These are phyloP conservation scores for Penicillium aurantiogriseum DNA, from an alignment of 2,329 filamentous ascomycete species.

Conservation along the genomic window DNA sequence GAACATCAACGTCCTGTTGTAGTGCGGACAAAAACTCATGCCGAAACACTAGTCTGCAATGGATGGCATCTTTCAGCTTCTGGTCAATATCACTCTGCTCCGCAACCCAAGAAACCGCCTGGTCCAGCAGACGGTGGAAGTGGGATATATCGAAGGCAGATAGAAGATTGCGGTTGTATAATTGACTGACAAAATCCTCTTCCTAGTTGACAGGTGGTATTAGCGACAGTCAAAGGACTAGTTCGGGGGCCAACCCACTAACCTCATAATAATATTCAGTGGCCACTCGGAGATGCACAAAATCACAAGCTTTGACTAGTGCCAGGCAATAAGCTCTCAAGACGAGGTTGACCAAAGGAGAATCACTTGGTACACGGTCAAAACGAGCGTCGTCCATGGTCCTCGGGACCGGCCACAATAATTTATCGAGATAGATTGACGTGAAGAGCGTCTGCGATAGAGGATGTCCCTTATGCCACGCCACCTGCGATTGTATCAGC, in stretches of 20 bases:
- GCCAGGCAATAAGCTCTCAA: conserved; percentile 84
- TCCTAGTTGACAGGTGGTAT: conserved; percentile 57
- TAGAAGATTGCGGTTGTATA: conserved; percentile 77
- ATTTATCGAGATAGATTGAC: conserved; percentile 81
- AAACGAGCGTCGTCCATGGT: conserved; percentile 67
- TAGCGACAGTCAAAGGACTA: conserved; percentile 9
- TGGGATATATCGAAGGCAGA: conserved; percentile 58
- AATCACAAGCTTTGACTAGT: conserved; percentile 76
- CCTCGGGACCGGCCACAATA: conserved; percentile 69
- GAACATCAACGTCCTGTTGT: conserved; percentile 35
- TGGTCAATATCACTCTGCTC: conserved; percentile 34
- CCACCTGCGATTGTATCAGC: conserved; percentile 60
- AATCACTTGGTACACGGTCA: conserved; percentile 32
- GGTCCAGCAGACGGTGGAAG: conserved; percentile 56
- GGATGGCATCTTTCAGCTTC: conserved; percentile 55
- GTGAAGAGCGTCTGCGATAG: conserved; percentile 93
- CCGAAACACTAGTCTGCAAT: conserved; percentile 65
- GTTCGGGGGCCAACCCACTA: conserved; percentile 23
- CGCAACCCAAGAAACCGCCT: conserved; percentile 55
- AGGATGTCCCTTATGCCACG: conserved; percentile 95
- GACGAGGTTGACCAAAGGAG: conserved; percentile 59
- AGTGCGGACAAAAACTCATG: conserved; percentile 47
- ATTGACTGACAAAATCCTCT: conserved; percentile 93
- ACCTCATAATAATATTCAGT: conserved; percentile 91
- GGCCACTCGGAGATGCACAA: conserved; percentile 73